A percentile compares a stretch with the other conserved stretches of the same genome.
These are phyloP conservation scores for Candida insectorum DNA, from an alignment of 805 yeast genomes.

Conservation along the genomic window DNA sequence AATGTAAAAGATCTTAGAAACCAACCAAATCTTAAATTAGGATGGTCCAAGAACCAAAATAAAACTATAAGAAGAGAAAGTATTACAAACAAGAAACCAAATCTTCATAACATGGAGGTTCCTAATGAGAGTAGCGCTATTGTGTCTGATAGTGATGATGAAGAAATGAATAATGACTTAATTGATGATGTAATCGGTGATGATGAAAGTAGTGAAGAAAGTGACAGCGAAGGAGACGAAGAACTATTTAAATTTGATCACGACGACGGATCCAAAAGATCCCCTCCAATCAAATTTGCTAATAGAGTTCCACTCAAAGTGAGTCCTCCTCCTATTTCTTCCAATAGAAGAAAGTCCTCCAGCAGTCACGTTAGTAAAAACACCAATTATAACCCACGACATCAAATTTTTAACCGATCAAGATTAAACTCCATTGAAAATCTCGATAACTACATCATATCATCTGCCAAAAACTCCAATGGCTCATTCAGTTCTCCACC, in stretches of 20 bases:
- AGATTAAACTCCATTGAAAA: constrained; percentile 41
- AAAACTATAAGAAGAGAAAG: constrained; percentile 44
- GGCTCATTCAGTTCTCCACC: constrained; percentile 35
- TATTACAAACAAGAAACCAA: constrained; percentile 44
- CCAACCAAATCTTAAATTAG: constrained; percentile 32
- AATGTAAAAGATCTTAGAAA: constrained; percentile 32
- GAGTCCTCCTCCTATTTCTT: constrained; percentile 32
- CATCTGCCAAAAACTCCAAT: constrained; percentile 37
- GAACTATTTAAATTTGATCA: constrained; percentile 16
- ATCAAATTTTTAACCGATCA: constrained; percentile 34
- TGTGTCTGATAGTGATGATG: constrained; percentile 25
- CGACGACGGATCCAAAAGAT: constrained; percentile 14
- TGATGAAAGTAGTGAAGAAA: constrained; percentile 33
- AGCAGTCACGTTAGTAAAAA: constrained; percentile 14
- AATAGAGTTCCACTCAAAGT: constrained; percentile 37
- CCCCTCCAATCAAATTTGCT: constrained; percentile 41
- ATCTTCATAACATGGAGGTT: constrained; percentile 43
- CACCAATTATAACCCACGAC: constrained; percentile 19
- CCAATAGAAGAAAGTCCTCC: constrained; percentile 26
- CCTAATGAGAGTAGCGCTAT: constrained; percentile 31
- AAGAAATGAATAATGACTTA: constrained; percentile 16
- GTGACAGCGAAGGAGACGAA: constrained; percentile 25
- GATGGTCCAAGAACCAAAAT: constrained; percentile 30
- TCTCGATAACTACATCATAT: constrained; percentile 37
- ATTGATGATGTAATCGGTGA: constrained; percentile 30